Evolutionary conservation across 2,329 filamentous ascomycete genomes (phyloP).

Genomic region (Nectriaceae sp.): DNA sequence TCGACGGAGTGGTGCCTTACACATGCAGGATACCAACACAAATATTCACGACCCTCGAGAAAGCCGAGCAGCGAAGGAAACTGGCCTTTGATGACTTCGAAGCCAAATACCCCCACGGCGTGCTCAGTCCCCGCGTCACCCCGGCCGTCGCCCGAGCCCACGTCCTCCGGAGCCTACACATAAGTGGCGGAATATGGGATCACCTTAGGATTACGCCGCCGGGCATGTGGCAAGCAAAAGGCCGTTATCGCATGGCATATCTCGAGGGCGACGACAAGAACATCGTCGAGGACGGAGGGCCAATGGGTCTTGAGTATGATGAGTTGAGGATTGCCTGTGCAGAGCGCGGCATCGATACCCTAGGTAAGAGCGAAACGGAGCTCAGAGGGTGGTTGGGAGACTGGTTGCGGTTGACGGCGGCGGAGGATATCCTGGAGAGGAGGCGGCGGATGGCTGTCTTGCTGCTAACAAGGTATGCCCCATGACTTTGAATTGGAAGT

Average conservation of each 20-base stretch:
- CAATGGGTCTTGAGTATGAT: conserved; percentile 53
- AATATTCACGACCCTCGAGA: conserved; percentile 57
- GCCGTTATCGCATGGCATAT: conserved; percentile 60
- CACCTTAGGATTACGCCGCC: conserved; percentile 49
- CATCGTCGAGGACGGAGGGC: conserved; percentile 64
- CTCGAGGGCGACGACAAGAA: conserved; percentile 71
- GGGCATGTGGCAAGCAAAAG: conserved; percentile 53
- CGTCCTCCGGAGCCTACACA: conserved; percentile 44
- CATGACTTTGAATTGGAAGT: background rate
- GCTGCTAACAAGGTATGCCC: conserved; percentile 43
- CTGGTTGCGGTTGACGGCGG: conserved; percentile 51
- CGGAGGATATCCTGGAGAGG: conserved; percentile 38
- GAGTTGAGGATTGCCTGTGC: conserved; percentile 72
- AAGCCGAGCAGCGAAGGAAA: conserved; percentile 54
- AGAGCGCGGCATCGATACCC: conserved; percentile 65
- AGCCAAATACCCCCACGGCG: conserved; percentile 35
- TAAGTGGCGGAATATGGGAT: conserved; percentile 54
- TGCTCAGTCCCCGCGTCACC: conserved; percentile 35
- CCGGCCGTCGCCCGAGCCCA: conserved; percentile 35
- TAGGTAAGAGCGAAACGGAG: conserved; percentile 58
- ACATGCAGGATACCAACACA: conserved; percentile 84
- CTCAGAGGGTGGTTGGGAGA: conserved; percentile 48
- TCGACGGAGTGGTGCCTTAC: conserved; percentile 72
- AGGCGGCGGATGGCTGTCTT: conserved; percentile 42
- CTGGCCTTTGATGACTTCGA: conserved; percentile 49